Evolutionary conservation across 106 monocot genomes (phyloP), one percentile per base, ranked within the genome.

Genomic region (Acorus calamus): DNA sequence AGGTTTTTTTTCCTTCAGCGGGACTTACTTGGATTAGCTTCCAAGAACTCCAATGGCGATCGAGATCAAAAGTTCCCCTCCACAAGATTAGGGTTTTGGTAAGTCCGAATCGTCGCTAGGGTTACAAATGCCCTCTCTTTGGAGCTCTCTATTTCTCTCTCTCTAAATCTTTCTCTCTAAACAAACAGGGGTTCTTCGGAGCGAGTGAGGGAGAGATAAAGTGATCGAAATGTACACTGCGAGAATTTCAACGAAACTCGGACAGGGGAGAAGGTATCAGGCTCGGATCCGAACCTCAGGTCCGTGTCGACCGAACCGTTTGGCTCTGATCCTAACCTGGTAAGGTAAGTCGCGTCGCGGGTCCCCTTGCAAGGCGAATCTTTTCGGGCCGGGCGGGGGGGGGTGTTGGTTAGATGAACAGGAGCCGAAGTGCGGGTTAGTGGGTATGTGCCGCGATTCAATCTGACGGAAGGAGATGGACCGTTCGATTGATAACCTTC

Each of bases 211-310:
- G 44, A 55, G 55, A 59, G 69, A 69, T 59, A 69, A 59, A 68
- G 69, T 50, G 69, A 69, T 69, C 69, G 69, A 59, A 69, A 69
- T 59, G 28, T 28, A 28, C 28, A 59, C 8, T 69, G 69, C 59
- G 69, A 58, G 50, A 45, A 42, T 58, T 59, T 69, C 58, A 69
- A 69, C 69, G 43, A 55, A 52, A 12, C 3, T 8, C 9, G 51
- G 3, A 52, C 45, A 44, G 53, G 46, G 50, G 53, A n/a, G 42
- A 56, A 41, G 57, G 8, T 13, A 0, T 57, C 8, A 57, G 69
- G 49, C 50, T 59, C 42, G 50, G 58, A 50, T 6, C 59, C 69
- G 57, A 66, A 11, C 44, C 66, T 28, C 3, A 57, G 57, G 4
- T 14, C 4, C 11, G 57, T 28, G 1, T 28, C 28, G 28, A 0